Evolutionary conservation across 75 land plant species (phyloP), one percentile per base, ranked within the genome.

Genomic region (Picea glauca): DNA sequence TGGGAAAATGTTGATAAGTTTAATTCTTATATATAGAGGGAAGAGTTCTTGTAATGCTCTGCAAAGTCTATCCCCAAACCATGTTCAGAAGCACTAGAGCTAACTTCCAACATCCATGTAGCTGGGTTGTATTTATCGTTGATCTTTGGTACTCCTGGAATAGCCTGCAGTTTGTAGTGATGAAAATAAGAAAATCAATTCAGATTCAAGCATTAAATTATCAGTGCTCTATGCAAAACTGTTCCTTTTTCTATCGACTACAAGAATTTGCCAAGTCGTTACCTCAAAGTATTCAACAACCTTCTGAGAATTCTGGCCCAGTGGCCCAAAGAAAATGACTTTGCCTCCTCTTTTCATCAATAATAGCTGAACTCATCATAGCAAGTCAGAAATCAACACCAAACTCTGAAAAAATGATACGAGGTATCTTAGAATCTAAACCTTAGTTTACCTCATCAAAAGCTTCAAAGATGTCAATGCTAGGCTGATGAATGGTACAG

Each of bases 81-180:
- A 35, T 56, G 79, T 80, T 95, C 93, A 6, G 86, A 79, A 67
- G 90, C 83, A 57, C 75, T 31, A 23, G 98, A 93, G 80, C 92
- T 95, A 15, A 83, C 88, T 75, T 95, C 98, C 4, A 95, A 83
- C 98, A 95, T 95, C 98, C 96, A 95, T 64, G 98, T 90, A 32
- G 93, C 90, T 15, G 98, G 95, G 35, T 95, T 95, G 67, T 90
- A 90, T n/a, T 90, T 92, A 60, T 90, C 93, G 35, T 82, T 90
- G 63, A 95, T 94, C 72, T 83, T 88, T 21, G 94, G 90, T 11
- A 94, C 87, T 61, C 90, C 89, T 18, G 87, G 89, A 61, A 92
- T 88, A 4, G 82, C 80, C 89, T 94, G 84, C 58, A 35, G 54
- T 70, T n/a, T 11, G 8, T 38, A 1, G 50, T n/a, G 20, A 21